Conservation (phyloP, 2,329 filamentous ascomycete genomes). For the Fusarium proliferatum region DNA sequence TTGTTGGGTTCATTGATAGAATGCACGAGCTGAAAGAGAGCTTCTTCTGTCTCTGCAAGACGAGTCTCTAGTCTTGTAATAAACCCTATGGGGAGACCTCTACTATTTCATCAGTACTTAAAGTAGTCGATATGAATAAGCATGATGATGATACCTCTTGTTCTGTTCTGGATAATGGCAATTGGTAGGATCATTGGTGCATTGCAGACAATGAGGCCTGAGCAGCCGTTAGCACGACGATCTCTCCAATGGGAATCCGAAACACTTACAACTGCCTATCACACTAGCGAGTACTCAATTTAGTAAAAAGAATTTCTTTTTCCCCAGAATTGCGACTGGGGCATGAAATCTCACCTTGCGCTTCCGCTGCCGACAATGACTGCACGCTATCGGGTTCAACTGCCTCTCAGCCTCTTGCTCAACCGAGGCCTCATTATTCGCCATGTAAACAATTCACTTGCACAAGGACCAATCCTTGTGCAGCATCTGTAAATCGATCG, state of each 20-base stretch:
- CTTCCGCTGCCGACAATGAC: slow-evolving; percentile 49
- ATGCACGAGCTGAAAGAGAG: slow-evolving; percentile 42
- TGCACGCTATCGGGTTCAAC: slow-evolving; percentile 49
- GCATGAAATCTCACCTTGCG: slow-evolving; percentile 43
- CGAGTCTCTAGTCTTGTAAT: slow-evolving; percentile 53
- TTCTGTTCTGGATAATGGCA: slow-evolving; percentile 51
- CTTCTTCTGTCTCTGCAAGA: slow-evolving; percentile 48
- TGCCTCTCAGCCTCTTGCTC: slow-evolving; percentile 24
- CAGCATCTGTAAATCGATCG: background rate
- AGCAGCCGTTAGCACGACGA: rapidly evolving
- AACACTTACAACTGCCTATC: slow-evolving; percentile 36
- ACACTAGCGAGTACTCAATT: slow-evolving; percentile 16
- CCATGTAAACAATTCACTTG: slow-evolving; percentile 27
- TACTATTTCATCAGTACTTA: slow-evolving; percentile 14
- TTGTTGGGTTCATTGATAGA: slow-evolving; percentile 3
- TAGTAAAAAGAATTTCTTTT: background rate
- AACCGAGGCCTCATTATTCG: slow-evolving; percentile 1
- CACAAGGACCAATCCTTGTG: slow-evolving; percentile 2
- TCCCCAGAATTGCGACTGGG: too few relatives aligned
- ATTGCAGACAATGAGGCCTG: slow-evolving; percentile 48
- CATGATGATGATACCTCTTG: slow-evolving; percentile 41
- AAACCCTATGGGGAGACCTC: slow-evolving; percentile 53
- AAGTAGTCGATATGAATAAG: rapidly evolving
- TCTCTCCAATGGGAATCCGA: rapidly evolving
- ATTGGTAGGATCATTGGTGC: slow-evolving; percentile 44